These are phyloP conservation scores for Syzygium aqueum DNA, from an alignment of 345 rosid genomes.

Conservation along the genomic window DNA sequence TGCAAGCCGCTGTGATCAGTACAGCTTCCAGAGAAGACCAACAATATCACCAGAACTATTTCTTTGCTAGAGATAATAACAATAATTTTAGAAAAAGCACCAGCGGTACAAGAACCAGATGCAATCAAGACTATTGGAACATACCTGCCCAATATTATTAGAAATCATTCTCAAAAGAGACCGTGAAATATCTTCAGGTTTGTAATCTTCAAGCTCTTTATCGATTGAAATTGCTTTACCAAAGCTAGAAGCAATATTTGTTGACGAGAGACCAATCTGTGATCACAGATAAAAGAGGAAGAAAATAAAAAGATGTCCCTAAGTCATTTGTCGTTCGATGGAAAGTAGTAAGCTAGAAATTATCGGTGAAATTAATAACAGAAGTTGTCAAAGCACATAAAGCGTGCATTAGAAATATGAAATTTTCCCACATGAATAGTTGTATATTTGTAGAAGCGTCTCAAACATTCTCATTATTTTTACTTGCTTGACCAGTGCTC, in stretches of 20 bases:
- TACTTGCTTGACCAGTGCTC: neutral
- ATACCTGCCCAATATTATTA: conserved; percentile 77
- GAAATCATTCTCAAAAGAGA: conserved; percentile 84
- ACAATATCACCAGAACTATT: neutral
- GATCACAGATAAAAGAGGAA: neutral
- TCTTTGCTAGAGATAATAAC: neutral
- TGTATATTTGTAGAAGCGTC: neutral
- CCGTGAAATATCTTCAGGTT: conserved; percentile 63
- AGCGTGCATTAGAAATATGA: neutral
- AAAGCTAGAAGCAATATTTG: conserved; percentile 81
- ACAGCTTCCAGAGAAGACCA: neutral
- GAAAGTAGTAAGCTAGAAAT: neutral
- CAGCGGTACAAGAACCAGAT: neutral
- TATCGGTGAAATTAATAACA: neutral
- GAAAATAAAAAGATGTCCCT: neutral
- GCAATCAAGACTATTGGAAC: conserved; percentile 4
- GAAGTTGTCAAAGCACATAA: neutral
- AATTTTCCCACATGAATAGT: neutral
- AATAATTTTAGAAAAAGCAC: neutral
- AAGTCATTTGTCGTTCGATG: neutral
- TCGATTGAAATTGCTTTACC: conserved; percentile 68
- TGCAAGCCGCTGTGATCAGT: neutral
- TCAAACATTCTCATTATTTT: neutral
- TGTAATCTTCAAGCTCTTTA: conserved; percentile 67
- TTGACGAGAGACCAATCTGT: conserved; percentile 71